Evolutionary conservation across 1,284 basidiomycete species (phyloP).

Genomic region (Malassezia restricta): DNA sequence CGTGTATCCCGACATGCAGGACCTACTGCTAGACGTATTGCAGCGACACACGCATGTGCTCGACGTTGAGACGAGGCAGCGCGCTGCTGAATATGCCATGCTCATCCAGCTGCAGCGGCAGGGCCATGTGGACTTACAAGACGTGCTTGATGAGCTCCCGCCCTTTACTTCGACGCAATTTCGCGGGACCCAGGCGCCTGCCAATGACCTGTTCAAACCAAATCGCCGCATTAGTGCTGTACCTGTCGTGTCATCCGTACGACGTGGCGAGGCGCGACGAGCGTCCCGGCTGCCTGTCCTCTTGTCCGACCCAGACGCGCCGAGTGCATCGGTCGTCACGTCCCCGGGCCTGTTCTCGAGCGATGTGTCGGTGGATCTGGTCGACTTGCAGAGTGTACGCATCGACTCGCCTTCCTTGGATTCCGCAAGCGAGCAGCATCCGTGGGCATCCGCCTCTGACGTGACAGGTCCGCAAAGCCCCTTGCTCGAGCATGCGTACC

Average conservation of each 20-base stretch:
- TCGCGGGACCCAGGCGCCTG: background rate
- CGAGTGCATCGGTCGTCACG: background rate
- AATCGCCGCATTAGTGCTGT: background rate
- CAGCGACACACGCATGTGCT: constrained; percentile 58
- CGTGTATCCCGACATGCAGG: constrained; percentile 95
- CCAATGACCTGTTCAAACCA: background rate
- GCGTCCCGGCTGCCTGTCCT: too few species aligned
- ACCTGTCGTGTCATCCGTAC: background rate
- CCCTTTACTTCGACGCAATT: background rate
- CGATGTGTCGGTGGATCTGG: background rate
- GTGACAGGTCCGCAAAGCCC: too few species aligned
- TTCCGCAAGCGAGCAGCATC: too few species aligned
- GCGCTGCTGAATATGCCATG: constrained; percentile 58
- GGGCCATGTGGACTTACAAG: background rate
- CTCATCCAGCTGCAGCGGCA: constrained; percentile 24
- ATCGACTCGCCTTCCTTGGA: background rate
- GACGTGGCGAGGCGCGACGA: constrained; percentile 1
- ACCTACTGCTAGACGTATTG: constrained; percentile 83
- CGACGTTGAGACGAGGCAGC: constrained; percentile 94
- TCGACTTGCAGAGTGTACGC: background rate
- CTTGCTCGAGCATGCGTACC: background rate
- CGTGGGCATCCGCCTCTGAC: too few species aligned
- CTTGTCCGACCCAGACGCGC: too few species aligned
- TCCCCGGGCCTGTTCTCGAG: background rate
- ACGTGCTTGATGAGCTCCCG: background rate